A percentile compares a stretch with the other conserved stretches of the same genome.
phyloP scores from a whole-genome alignment of 306 rosid genomes.

The Spatholobus suberectus region DNA sequence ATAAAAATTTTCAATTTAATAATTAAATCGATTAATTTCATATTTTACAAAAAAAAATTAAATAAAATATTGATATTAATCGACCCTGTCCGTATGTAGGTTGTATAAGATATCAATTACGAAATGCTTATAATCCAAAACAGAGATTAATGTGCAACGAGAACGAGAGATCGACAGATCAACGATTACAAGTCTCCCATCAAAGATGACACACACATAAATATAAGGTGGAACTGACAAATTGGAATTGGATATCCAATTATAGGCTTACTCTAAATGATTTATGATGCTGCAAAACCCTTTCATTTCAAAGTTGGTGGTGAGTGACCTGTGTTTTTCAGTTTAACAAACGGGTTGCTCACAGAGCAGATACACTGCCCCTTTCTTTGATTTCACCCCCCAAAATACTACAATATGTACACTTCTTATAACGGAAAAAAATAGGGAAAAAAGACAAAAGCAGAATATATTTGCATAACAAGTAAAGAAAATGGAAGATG shows the following conservation, averaged over 20 bases:
- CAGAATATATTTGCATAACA: neutral
- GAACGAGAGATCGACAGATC: neutral
- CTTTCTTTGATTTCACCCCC: conserved; percentile 10
- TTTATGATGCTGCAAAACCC: neutral
- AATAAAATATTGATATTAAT: no score
- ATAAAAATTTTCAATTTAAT: no score
- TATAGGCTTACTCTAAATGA: conserved; percentile 10
- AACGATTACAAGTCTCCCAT: conserved; percentile 10
- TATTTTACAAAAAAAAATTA: no score
- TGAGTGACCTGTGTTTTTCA: conserved; percentile 18
- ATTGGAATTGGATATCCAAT: conserved; percentile 13
- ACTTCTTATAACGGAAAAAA: neutral
- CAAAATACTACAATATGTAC: neutral
- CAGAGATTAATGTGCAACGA: neutral
- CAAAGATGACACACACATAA: conserved; percentile 10
- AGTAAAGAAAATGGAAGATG: conserved; percentile 8
- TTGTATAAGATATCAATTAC: conserved; percentile 8
- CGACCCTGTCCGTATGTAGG: neutral
- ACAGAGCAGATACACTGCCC: neutral
- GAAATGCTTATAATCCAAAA: neutral
- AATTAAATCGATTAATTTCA: no score
- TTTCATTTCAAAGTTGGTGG: conserved; percentile 43
- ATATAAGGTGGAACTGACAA: conserved; percentile 16
- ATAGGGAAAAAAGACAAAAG: neutral
- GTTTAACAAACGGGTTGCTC: conserved; percentile 16